Evolutionary conservation across 73 alveolate genomes (phyloP), one percentile per base, ranked within the genome.

Genomic region (Symbiodinium natans): DNA sequence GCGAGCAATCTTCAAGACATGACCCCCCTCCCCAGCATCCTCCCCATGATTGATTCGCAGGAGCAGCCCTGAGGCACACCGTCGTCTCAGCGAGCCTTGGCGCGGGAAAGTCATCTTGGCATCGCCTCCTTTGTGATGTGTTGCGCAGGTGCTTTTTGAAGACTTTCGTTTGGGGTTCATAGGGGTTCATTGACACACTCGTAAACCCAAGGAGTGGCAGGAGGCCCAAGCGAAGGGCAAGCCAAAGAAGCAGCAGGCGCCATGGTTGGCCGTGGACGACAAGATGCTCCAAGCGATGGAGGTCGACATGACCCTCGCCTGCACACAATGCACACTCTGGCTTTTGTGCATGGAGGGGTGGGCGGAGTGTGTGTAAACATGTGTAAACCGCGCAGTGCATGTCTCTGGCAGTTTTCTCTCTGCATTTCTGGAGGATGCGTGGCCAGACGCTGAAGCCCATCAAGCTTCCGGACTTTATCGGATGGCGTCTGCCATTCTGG

Each of bases 221-320:
- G 96, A 90, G 87, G 96, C 96, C n/a, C 96, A 90, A 41, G 96
- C 96, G 39, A 59, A 68, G 38, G 96, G 96, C 25, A 73, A 40
- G 23, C 75, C 96, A 40, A 90, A 71, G 82, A 90, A 90, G 77
- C 96, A 90, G 13, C 96, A 90, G 34, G 96, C 96, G 2, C 96
- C 96, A 63, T 90, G 96, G 96, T 77, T 90, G 9, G 75, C 96
- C 2, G 96, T 90, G 96, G 96, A 90, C 87, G 96, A 90, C 96
- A 90, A 90, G 96, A 90, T 71, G 96, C 54, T 90, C 43, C 96
- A 90, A 41, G 96, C 96, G 17, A 84, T 90, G 27, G 96, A 90
- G 39, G 96, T 71, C 74, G 88, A 88, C 73, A 88, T 88, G 95
- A 56, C 23, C 34, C 95, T 88, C 56, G 80, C 36, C 38, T 63